A percentile compares a stretch with the other conserved stretches of the same genome.
These are phyloP conservation scores for Ulmus americana DNA, from an alignment of 331 rosid species.

Conservation along the genomic window DNA sequence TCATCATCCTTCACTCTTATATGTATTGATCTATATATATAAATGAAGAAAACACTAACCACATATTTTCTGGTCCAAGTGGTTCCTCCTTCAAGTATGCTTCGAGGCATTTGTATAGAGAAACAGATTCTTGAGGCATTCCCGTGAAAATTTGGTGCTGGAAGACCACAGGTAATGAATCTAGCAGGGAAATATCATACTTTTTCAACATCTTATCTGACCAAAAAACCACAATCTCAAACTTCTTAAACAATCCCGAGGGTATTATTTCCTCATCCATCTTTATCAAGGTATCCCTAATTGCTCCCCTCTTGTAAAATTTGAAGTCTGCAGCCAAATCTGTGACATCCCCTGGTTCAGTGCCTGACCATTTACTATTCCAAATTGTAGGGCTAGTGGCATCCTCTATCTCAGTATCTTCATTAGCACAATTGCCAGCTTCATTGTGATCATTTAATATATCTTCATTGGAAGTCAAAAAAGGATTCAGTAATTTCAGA, in stretches of 20 bases:
- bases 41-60: constrained; percentile 46
- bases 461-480: constrained; percentile 37
- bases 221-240: constrained; percentile 56
- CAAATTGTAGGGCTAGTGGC: constrained; percentile 29
- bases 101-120: constrained; percentile 74
- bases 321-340: constrained; percentile 40
- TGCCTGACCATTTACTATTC: constrained; percentile 37
- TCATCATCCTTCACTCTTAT: neutral
- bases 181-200: constrained; percentile 41
- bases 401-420: constrained; percentile 44
- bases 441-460: constrained; percentile 26
- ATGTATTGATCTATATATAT: neutral
- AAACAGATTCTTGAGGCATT: constrained; percentile 57
- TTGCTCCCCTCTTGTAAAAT: constrained; percentile 30
- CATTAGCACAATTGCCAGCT: constrained; percentile 30
- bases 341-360: constrained; percentile 38
- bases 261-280: constrained; percentile 32
- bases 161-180: constrained; percentile 56
- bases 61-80: constrained; percentile 80
- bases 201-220: constrained; percentile 46
- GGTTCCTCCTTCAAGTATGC: constrained; percentile 88
- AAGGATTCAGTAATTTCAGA: constrained; percentile 53
- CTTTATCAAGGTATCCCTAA: constrained; percentile 27
- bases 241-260: constrained; percentile 15
- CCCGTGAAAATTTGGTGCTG: constrained; percentile 25